Percentiles rank a stretch among this genome's conserved stretches.
Conservation (phyloP, 345 rosid genomes). For the Cardamine chenopodiifolia region DNA sequence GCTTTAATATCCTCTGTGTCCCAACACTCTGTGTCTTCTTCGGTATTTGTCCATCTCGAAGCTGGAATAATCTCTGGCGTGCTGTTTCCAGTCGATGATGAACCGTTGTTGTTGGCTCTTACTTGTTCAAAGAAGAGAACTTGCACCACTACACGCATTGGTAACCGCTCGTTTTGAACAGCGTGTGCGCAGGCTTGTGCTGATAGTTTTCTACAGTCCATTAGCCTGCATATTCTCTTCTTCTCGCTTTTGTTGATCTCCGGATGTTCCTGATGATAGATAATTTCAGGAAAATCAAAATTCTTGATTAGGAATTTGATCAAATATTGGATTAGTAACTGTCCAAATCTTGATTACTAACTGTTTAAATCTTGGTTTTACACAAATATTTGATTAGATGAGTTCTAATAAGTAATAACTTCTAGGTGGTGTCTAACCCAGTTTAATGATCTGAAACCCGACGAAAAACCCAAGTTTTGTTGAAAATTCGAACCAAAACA, state of each 20-base stretch:
- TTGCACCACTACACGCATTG: constrained; percentile 83
- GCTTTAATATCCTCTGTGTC: constrained; percentile 67
- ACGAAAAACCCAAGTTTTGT: no score
- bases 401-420: background rate
- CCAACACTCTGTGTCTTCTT: constrained; percentile 68
- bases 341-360: background rate
- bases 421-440: background rate
- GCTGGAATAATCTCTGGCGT: constrained; percentile 58
- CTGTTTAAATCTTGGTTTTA: background rate
- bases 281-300: background rate
- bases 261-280: constrained; percentile 56
- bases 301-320: constrained; percentile 1
- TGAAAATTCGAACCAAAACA: background rate
- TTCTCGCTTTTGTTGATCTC: constrained; percentile 67
- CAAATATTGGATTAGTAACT: background rate
- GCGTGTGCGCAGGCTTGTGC: constrained; percentile 80
- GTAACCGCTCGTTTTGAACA: constrained; percentile 83
- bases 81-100: constrained; percentile 55
- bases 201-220: constrained; percentile 85
- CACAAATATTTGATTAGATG: background rate
- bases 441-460: background rate
- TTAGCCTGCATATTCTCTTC: constrained; percentile 73
- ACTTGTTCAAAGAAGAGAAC: constrained; percentile 92
- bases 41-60: constrained; percentile 66
- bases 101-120: constrained; percentile 50